A percentile compares a stretch with the other conserved stretches of the same genome.
phyloP scores from a whole-genome alignment of 257 asterid species.

The Cinchona pubescens region DNA sequence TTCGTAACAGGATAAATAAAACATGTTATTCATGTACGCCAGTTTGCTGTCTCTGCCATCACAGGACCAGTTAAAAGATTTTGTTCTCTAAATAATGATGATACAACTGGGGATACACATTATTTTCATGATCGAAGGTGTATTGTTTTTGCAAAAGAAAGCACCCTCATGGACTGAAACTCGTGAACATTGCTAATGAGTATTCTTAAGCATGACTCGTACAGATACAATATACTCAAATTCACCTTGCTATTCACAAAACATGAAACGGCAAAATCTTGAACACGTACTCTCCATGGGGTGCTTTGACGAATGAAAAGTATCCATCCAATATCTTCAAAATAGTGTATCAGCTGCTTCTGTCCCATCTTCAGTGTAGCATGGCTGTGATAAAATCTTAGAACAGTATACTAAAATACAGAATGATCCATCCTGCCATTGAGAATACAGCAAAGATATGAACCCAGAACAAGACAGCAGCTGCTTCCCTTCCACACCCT shows the following conservation, averaged over 20 bases:
- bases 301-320: neutral
- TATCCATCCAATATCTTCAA: neutral
- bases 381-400: conserved; percentile 21
- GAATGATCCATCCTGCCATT: conserved; percentile 97
- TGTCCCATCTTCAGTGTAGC: neutral
- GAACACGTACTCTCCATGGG: neutral
- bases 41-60: too few species aligned
- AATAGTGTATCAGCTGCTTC: neutral
- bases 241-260: neutral
- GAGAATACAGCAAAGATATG: conserved; percentile 89
- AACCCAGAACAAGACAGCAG: conserved; percentile 95
- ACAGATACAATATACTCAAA: neutral
- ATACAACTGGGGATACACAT: too few species aligned
- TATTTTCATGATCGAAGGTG: too few species aligned
- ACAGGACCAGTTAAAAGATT: too few species aligned
- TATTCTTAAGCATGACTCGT: neutral
- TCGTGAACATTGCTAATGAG: neutral
- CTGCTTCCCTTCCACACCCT: conserved; percentile 96
- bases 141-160: too few species aligned
- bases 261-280: neutral
- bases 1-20: too few species aligned
- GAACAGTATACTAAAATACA: conserved; percentile 78
- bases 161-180: neutral
- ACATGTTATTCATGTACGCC: too few species aligned
- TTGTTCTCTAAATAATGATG: too few species aligned